A percentile compares a stretch with the other conserved stretches of the same genome.
phyloP scores from a whole-genome alignment of 2,329 filamentous ascomycete genomes.

The Verticillium longisporum region DNA sequence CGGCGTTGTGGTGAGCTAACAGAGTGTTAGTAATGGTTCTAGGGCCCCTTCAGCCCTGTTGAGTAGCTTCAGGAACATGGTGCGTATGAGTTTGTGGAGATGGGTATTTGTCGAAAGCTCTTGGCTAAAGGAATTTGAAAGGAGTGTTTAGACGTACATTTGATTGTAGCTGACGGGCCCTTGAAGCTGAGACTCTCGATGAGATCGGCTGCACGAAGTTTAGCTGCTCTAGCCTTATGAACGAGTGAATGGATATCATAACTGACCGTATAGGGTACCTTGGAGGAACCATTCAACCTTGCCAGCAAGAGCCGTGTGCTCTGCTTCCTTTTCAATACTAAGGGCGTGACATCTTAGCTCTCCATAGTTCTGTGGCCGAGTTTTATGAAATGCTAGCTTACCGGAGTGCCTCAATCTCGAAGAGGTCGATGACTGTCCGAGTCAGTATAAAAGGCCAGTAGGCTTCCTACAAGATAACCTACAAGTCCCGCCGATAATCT shows the following conservation, averaged over 20 bases:
- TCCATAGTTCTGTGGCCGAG: background rate
- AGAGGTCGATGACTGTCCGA: conserved; percentile 21
- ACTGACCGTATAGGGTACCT: conserved; percentile 57
- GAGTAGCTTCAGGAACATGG: no score
- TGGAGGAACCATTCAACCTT: conserved; percentile 84
- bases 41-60: background rate
- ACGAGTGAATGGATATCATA: background rate
- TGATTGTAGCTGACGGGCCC: conserved; percentile 44
- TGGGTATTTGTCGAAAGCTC: no score
- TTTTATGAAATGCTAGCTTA: conserved; percentile 3
- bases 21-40: conserved; percentile 6
- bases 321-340: conserved; percentile 63
- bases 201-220: conserved; percentile 14
- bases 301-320: conserved; percentile 59
- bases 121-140: no score
- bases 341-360: background rate
- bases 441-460: no score
- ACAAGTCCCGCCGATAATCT: conserved; percentile 71
- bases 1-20: conserved; percentile 35
- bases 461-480: no score
- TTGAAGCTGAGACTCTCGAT: conserved; percentile 44
- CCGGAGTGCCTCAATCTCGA: conserved; percentile 10
- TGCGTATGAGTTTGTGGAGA: no score
- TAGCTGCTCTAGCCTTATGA: background rate
- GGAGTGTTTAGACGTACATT: conserved; percentile 17